phyloP scores from a whole-genome alignment of 108 stramenopile genomes.

The Fragilaria radians region DNA sequence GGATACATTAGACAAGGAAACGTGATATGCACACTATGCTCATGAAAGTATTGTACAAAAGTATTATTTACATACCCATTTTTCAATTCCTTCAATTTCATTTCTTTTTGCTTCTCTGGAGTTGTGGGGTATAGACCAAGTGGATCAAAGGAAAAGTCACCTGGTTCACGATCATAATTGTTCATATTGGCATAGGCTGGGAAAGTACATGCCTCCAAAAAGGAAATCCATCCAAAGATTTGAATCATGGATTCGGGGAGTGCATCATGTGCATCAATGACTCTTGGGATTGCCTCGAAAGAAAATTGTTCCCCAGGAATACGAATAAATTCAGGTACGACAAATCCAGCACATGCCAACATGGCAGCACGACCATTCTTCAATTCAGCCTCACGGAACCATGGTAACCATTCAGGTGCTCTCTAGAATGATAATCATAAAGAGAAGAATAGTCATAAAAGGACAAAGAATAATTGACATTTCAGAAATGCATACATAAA shows the following conservation, averaged over 20 bases:
- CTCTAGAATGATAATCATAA: slow-evolving; percentile 12
- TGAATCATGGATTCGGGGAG: slow-evolving; percentile 71
- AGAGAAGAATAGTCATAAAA: neutral
- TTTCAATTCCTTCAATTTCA: slow-evolving; percentile 76
- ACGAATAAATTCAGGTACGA: slow-evolving; percentile 80
- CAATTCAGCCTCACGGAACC: slow-evolving; percentile 86
- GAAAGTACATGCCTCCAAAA: slow-evolving; percentile 52
- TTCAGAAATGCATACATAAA: too few relatives aligned
- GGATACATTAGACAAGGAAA: too few relatives aligned
- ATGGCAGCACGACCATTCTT: slow-evolving; percentile 83
- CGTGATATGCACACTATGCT: too few relatives aligned
- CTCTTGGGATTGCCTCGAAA: slow-evolving; percentile 77
- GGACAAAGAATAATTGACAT: too few relatives aligned
- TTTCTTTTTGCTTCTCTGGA: slow-evolving; percentile 44
- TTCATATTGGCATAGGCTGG: slow-evolving; percentile 56
- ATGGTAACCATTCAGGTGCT: slow-evolving; percentile 61
- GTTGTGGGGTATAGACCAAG: slow-evolving; percentile 52
- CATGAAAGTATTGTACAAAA: too few relatives aligned
- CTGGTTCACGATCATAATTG: slow-evolving; percentile 63
- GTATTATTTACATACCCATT: slow-evolving; percentile 42
- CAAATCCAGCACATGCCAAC: slow-evolving; percentile 80
- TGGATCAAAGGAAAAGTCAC: slow-evolving; percentile 74
- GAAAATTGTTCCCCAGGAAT: slow-evolving; percentile 81
- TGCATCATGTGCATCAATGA: slow-evolving; percentile 78
- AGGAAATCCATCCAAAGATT: slow-evolving; percentile 66